Conservation (phyloP, 768 basidiomycete species). For the Lyophyllum atratum region DNA sequence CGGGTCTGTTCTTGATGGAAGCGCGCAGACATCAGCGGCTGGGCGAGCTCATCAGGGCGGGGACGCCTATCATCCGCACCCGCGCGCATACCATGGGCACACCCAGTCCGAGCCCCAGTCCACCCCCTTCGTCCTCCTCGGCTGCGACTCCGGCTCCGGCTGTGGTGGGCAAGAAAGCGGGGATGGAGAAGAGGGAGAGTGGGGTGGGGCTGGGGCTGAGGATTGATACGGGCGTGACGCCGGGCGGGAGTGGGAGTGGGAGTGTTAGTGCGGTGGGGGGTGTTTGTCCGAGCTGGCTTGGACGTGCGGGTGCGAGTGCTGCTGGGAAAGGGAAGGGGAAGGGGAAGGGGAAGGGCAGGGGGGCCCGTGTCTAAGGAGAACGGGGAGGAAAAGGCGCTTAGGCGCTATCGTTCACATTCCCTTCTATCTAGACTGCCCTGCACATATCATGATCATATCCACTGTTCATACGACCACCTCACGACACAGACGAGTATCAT, state of each 20-base stretch:
- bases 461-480: neutral
- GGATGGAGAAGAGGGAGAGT: neutral
- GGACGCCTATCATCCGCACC: conserved; percentile 36
- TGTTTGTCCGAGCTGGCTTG: neutral
- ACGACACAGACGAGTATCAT: neutral
- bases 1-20: conserved; percentile 59
- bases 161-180: no score
- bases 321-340: neutral
- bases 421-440: no score
- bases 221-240: conserved; percentile 5
- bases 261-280: neutral
- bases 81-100: conserved; percentile 25
- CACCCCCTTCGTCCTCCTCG: neutral
- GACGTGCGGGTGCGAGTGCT: neutral
- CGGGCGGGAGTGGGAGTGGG: neutral
- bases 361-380: no score
- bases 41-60: conserved; percentile 53
- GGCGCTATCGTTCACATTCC: no score
- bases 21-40: conserved; percentile 53
- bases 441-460: no score
- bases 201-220: conserved; percentile 7
- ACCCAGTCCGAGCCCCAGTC: neutral
- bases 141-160: neutral
- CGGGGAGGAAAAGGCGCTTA: no score
- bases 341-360: neutral